Percentiles rank a stretch among this genome's conserved stretches.
Conservation (phyloP, 164 flowering plant species). For the Stephania yunnanensis region DNA sequence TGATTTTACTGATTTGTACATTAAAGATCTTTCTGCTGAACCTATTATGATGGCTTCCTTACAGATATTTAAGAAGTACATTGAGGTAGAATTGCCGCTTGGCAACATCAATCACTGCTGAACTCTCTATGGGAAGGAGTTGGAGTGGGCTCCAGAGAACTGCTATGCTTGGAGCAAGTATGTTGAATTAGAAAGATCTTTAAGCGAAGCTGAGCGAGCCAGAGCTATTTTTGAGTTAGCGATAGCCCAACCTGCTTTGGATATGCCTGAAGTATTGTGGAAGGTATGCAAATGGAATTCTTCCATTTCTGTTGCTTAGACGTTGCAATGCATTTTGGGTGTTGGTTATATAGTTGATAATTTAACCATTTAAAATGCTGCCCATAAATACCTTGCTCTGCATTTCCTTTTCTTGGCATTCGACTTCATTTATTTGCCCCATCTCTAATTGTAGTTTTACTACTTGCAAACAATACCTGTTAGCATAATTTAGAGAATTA, state of each 20-base stretch:
- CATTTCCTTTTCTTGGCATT: no score
- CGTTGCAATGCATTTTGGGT: no score
- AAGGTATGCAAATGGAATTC: conserved; percentile 18
- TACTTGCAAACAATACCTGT: no score
- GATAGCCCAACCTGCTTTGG: conserved; percentile 80
- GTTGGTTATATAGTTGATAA: background rate
- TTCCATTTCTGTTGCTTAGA: no score
- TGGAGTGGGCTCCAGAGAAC: conserved; percentile 93
- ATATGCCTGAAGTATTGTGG: conserved; percentile 96
- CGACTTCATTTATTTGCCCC: no score
- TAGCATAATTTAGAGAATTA: no score
- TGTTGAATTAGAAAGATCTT: conserved; percentile 65
- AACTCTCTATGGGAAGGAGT: conserved; percentile 74
- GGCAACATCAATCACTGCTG: conserved; percentile 83
- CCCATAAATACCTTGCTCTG: no score
- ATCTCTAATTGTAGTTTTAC: no score
- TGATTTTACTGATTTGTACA: background rate
- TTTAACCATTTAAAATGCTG: background rate
- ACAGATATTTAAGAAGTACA: conserved; percentile 92
- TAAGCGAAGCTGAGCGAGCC: conserved; percentile 76
- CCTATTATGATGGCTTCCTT: background rate
- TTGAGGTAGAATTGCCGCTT: conserved; percentile 86
- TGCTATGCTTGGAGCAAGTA: conserved; percentile 97
- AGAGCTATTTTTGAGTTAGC: conserved; percentile 92
- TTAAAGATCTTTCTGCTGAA: no score